phyloP scores from a whole-genome alignment of 2,329 filamentous ascomycete species.

The Fusarium subglutinans region DNA sequence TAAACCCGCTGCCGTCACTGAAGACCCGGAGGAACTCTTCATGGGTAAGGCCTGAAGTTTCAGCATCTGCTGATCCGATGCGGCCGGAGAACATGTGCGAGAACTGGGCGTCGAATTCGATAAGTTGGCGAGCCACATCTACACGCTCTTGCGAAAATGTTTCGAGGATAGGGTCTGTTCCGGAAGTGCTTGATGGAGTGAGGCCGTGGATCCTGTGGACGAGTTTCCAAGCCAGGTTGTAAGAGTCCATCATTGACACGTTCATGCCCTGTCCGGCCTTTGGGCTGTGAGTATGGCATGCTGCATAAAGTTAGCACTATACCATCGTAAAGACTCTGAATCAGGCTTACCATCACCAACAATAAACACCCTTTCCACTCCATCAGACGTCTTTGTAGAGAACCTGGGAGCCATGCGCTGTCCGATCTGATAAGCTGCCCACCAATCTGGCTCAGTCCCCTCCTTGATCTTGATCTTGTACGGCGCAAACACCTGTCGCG shows the following conservation, averaged over 20 bases:
- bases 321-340: accelerated
- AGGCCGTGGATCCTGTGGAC: constrained; percentile 1
- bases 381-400: neutral
- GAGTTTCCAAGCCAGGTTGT: constrained; percentile 17
- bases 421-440: constrained; percentile 22
- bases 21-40: constrained; percentile 16
- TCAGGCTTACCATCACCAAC: constrained; percentile 1
- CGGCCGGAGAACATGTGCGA: constrained; percentile 19
- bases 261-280: constrained; percentile 23
- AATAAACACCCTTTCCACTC: constrained; percentile 5
- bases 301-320: neutral
- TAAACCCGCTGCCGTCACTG: constrained; percentile 6
- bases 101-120: constrained; percentile 12
- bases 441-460: constrained; percentile 15
- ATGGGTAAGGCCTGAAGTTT: neutral
- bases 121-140: constrained; percentile 7
- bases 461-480: constrained; percentile 16
- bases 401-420: constrained; percentile 10
- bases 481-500: constrained; percentile 7
- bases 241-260: constrained; percentile 21
- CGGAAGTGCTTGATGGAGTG: neutral
- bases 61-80: constrained; percentile 5
- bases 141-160: neutral
- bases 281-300: constrained; percentile 14
- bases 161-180: neutral